Conservation (phyloP, 345 rosid genomes). For the Salix suchowensis region DNA sequence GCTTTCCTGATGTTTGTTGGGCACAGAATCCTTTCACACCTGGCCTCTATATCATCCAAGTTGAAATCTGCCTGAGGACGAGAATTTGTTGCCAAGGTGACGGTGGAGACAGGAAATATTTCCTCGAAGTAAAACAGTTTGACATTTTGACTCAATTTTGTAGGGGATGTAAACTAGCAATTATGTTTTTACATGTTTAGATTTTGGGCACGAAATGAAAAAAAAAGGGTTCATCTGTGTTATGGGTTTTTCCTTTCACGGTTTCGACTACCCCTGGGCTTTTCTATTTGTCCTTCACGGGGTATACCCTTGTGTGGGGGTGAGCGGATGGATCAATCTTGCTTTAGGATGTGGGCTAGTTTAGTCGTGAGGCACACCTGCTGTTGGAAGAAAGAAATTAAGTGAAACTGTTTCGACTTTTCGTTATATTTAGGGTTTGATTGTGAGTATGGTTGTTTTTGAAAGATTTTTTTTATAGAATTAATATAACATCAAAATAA, state of each 20-base stretch:
- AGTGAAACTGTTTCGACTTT: too few species aligned
- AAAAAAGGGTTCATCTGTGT: neutral
- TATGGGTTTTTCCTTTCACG: neutral
- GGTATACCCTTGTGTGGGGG: too few species aligned
- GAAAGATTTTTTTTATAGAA: too few species aligned
- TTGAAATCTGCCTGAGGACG: slow-evolving; percentile 53
- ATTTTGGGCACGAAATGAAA: neutral
- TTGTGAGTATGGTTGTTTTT: too few species aligned
- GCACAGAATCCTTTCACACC: slow-evolving; percentile 74
- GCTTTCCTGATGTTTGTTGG: slow-evolving; percentile 76
- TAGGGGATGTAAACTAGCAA: neutral
- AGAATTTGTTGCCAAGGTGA: neutral
- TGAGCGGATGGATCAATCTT: too few species aligned
- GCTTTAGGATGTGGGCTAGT: too few species aligned
- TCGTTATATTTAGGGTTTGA: too few species aligned
- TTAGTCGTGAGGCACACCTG: too few species aligned
- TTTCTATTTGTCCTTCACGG: neutral
- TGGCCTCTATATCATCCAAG: slow-evolving; percentile 75
- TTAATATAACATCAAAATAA: too few species aligned
- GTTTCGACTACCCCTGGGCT: neutral
- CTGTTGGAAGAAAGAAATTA: too few species aligned
- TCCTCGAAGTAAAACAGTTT: neutral
- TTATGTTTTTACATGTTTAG: neutral
- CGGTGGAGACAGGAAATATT: neutral
- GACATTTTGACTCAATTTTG: slow-evolving; percentile 16